phyloP scores from a whole-genome alignment of 345 rosid species.

The Boechera divaricarpa region DNA sequence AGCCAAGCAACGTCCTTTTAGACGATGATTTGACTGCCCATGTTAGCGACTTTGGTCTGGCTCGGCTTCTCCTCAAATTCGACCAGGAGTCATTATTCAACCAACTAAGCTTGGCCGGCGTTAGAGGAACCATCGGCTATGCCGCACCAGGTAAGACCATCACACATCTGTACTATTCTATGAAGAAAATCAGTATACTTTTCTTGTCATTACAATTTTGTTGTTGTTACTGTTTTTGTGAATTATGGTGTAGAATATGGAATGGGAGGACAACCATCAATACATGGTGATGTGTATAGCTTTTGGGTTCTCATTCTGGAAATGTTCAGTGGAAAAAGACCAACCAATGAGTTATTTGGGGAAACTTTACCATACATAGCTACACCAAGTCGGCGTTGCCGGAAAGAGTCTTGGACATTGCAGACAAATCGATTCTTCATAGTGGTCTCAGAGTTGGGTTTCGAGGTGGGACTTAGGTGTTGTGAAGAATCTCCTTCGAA shows the following conservation, averaged over 20 bases:
- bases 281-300: constrained; percentile 9
- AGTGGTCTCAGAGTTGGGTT: background rate
- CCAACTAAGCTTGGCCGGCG: background rate
- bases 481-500: constrained; percentile 31
- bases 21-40: constrained; percentile 4
- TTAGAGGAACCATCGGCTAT: constrained; percentile 31
- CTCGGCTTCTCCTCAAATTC: background rate
- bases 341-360: constrained; percentile 39
- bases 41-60: constrained; percentile 38
- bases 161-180: background rate
- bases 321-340: constrained; percentile 30
- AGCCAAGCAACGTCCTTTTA: constrained; percentile 19
- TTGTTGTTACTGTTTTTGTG: background rate
- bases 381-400: constrained; percentile 28
- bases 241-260: constrained; percentile 43
- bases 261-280: constrained; percentile 41
- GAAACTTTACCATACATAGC: constrained; percentile 19
- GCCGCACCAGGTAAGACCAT: constrained; percentile 22
- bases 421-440: constrained; percentile 24
- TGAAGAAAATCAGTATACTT: background rate
- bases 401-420: background rate
- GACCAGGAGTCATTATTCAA: background rate
- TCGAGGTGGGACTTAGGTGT: constrained; percentile 41
- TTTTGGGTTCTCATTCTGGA: constrained; percentile 3
- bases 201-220: background rate